phyloP scores from a whole-genome alignment of 169 alveolate genomes.

The Plasmodium vinckei region DNA sequence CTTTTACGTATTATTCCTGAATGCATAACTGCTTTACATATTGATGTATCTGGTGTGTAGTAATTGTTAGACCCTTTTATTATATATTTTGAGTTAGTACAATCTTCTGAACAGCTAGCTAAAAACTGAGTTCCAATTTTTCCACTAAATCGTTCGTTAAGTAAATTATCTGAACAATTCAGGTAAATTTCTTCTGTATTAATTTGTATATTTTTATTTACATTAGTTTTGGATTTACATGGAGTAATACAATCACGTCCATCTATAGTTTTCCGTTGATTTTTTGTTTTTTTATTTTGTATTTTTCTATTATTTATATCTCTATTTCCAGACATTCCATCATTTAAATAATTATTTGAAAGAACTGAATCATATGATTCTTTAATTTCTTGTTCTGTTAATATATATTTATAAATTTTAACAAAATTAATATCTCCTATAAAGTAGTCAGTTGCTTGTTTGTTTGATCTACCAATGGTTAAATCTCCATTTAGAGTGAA shows the following conservation, averaged over 20 bases:
- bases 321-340: not conserved
- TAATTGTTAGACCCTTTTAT: slow-evolving; percentile 81
- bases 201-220: slow-evolving; percentile 60
- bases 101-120: slow-evolving; percentile 80
- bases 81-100: slow-evolving; percentile 78
- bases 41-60: slow-evolving; percentile 91
- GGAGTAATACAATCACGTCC: slow-evolving; percentile 59
- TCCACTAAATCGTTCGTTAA: slow-evolving; percentile 78
- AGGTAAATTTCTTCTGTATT: slow-evolving; percentile 50
- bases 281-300: not conserved
- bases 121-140: slow-evolving; percentile 82
- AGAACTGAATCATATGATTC: slow-evolving; percentile 23
- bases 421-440: slow-evolving; percentile 79
- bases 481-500: slow-evolving; percentile 76
- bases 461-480: slow-evolving; percentile 78
- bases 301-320: not conserved
- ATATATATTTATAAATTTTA: slow-evolving; percentile 76
- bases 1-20: slow-evolving; percentile 75
- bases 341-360: slow-evolving; percentile 33
- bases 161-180: slow-evolving; percentile 49
- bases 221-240: slow-evolving; percentile 53
- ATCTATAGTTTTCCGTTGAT: slow-evolving; percentile 49
- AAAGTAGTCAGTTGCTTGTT: slow-evolving; percentile 79
- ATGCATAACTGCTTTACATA: slow-evolving; percentile 93
- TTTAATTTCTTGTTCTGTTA: slow-evolving; percentile 82